phyloP scores from a whole-genome alignment of 2,329 filamentous ascomycete species.

The Fusarium chuoi region DNA sequence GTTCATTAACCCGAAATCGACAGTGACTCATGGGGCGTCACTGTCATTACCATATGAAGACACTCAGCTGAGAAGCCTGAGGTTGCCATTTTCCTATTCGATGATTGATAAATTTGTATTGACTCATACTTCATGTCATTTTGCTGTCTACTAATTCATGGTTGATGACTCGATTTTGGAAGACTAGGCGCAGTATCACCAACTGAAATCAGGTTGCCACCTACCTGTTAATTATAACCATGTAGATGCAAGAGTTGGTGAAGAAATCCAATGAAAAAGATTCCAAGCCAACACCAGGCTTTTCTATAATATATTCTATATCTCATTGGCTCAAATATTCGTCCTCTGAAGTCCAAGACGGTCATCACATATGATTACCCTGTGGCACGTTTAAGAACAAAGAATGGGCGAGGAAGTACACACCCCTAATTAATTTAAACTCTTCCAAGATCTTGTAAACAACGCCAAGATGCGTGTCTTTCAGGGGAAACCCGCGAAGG shows the following conservation, averaged over 20 bases:
- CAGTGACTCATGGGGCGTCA: conserved; percentile 36
- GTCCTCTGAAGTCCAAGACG: background rate
- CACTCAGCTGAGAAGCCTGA: background rate
- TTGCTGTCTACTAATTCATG: background rate
- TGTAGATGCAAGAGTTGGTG: background rate
- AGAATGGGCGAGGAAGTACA: background rate
- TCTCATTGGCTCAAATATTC: background rate
- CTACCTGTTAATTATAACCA: background rate
- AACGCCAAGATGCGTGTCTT: conserved; percentile 11
- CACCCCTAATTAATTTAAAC: conserved; percentile 13
- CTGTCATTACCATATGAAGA: background rate
- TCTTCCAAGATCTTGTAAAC: conserved; percentile 3
- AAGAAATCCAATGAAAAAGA: background rate
- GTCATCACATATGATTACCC: background rate
- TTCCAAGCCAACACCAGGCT: background rate
- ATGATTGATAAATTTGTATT: background rate
- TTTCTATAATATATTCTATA: background rate
- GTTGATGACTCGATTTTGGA: conserved; percentile 6
- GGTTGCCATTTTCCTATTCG: background rate
- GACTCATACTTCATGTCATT: conserved; percentile 14
- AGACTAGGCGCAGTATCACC: background rate
- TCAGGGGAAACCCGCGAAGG: conserved; percentile 13
- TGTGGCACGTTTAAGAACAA: background rate
- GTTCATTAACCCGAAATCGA: conserved; percentile 17
- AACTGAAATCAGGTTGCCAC: background rate